Evolutionary conservation across 306 rosid species (phyloP), one percentile per base, ranked within the genome.

Genomic region (Vigna unguiculata): DNA sequence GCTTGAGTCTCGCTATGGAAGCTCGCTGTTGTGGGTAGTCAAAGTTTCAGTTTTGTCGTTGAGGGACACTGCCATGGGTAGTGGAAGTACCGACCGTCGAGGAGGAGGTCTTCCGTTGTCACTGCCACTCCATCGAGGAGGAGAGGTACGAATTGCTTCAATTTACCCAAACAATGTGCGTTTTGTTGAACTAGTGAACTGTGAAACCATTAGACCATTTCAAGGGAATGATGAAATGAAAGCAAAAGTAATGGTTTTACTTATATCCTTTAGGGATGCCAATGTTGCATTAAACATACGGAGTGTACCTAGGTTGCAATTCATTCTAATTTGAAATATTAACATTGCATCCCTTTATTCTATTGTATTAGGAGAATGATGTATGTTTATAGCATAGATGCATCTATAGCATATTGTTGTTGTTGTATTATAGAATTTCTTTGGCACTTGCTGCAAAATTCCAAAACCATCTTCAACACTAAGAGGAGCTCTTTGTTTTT

Each of bases 121-220:
- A n/a, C n/a, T n/a, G n/a, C n/a, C n/a, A n/a, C n/a, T n/a, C n/a
- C n/a, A n/a, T n/a, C n/a, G n/a, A n/a, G n/a, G n/a, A n/a, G n/a
- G n/a, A n/a, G n/a, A n/a, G n/a, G n/a, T n/a, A n/a, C n/a, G n/a
- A n/a, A n/a, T n/a, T n/a, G n/a, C n/a, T n/a, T n/a, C n/a, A n/a
- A n/a, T n/a, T n/a, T n/a, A n/a, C n/a, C n/a, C n/a, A n/a, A n/a
- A n/a, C n/a, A n/a, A n/a, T n/a, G n/a, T n/a, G n/a, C n/a, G n/a
- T n/a, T 11, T 30, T 32, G 62, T n/a, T 32, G 32, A 71, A 71
- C 63, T 52, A 34, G 28, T 30, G 28, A 69, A 69, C n/a, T 25
- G 43, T 48, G 25, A 70, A 70, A 49, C 30, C 30, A 15, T 70
- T n/a, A 51, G 22, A 51, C 61, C 60, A 69, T 46, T 49, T 48